Percentiles rank a stretch among this genome's conserved stretches.
phyloP scores from a whole-genome alignment of 805 yeast species.

The Wickerhamomyces alni region DNA sequence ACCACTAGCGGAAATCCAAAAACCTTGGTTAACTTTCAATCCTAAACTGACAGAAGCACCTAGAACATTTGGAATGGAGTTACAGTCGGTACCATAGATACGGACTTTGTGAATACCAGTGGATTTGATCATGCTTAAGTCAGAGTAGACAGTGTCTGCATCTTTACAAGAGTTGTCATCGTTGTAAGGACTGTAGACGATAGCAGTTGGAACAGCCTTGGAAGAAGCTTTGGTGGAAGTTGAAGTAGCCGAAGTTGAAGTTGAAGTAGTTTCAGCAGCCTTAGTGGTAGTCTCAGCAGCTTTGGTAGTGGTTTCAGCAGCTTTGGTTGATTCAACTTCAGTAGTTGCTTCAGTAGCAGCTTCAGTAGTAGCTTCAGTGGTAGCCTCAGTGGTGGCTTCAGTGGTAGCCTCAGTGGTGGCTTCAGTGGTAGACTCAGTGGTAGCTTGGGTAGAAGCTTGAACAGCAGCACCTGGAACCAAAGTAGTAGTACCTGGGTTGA shows the following conservation, averaged over 20 bases:
- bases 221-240: constrained; percentile 20
- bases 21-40: constrained; percentile 74
- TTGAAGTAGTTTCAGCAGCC: constrained; percentile 11
- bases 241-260: constrained; percentile 20
- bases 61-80: constrained; percentile 55
- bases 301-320: constrained; percentile 15
- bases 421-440: constrained; percentile 17
- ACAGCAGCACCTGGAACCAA: constrained; percentile 7
- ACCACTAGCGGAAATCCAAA: constrained; percentile 69
- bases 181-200: constrained; percentile 78
- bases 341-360: constrained; percentile 25
- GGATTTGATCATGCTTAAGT: constrained; percentile 49
- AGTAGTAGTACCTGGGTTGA: constrained; percentile 10
- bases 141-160: constrained; percentile 45
- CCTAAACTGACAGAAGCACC: constrained; percentile 58
- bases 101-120: constrained; percentile 65
- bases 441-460: constrained; percentile 13
- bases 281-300: constrained; percentile 20
- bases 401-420: constrained; percentile 10
- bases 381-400: constrained; percentile 12
- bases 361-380: constrained; percentile 13
- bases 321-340: constrained; percentile 28
- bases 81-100: constrained; percentile 85
- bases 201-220: constrained; percentile 42
- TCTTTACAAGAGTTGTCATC: constrained; percentile 64